Base-by-base conservation (phyloP, 2,329 filamentous ascomycete species). In the Epichloe festucae region DNA sequence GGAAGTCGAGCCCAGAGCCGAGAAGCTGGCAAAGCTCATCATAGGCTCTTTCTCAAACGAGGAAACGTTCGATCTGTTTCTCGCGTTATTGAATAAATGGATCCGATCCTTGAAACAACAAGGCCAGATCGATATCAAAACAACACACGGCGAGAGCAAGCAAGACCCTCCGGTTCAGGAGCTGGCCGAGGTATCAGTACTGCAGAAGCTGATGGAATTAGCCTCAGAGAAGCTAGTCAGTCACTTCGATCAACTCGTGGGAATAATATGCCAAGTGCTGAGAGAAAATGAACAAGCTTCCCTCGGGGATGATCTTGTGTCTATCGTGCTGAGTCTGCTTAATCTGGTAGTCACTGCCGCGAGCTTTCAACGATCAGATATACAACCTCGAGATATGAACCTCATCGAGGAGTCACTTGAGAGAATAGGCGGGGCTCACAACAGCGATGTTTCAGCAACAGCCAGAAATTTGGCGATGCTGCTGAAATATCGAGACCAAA, bases 171-270 rank as follows among this genome's bases (percentile, higher is more conserved):
- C 76, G 0, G 53, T 79, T 3, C 61, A 61, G 4, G 70, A 73
- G 4, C 66, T 89, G 1, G 64, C 76, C 5, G 74, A 85, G 55
- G 72, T 81, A 5, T 80, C 80, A 47, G 65, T 87, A 0, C 70
- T 87, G 7, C 81, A 86, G 59, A 76, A 74, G 36, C 74, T 89
- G 66, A 79, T 87, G 64, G 76, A 78, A 23, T 74, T 70, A 45
- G 75, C 83, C 45, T 76, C 81, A 1, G 77, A 83, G 21, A 81
- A 78, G 55, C 72, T 89, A 12, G 76, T 84, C 34, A 75, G 73
- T 35, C 77, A 81, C 52, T 82, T 84, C 2, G 75, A 75, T 43
- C 80, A 85, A 57, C 73, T 87, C 6, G 67, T 89, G 2, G 76
- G 81, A 45, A 72, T 89, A 2, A 75, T 84, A 47, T 71, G 72